phyloP scores from a whole-genome alignment of 2,329 filamentous ascomycete genomes.

The Bimuria novae-zelandiae region DNA sequence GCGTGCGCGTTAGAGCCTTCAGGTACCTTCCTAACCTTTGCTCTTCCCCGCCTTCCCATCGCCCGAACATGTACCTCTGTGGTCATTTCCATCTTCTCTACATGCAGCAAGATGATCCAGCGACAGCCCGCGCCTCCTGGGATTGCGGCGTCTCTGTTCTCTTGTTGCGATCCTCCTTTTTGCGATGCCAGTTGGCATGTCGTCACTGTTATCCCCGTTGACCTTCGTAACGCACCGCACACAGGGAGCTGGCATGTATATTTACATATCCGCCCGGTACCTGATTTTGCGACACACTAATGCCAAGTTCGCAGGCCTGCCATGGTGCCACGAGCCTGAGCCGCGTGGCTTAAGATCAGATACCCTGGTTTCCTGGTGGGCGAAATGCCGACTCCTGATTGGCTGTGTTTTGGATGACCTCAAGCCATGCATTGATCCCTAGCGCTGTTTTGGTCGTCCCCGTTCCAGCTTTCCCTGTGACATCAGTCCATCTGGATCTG shows the following conservation, averaged over 20 bases:
- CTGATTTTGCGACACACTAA: not conserved
- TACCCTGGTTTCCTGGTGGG: slow-evolving; percentile 13
- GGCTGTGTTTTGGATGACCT: slow-evolving; percentile 27
- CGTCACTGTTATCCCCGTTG: not conserved
- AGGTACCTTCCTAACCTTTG: slow-evolving; percentile 15
- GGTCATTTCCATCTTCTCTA: not conserved
- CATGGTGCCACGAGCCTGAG: slow-evolving; percentile 12
- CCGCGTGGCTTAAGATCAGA: slow-evolving; percentile 14
- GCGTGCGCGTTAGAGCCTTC: slow-evolving; percentile 7
- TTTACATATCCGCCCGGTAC: not conserved
- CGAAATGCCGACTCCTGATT: slow-evolving; percentile 16
- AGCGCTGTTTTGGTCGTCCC: not conserved
- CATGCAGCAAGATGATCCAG: not conserved
- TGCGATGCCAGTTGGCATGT: not conserved
- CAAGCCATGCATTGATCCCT: slow-evolving; percentile 13
- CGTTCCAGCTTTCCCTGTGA: slow-evolving; percentile 21
- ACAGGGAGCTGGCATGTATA: not conserved
- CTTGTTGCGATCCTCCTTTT: not conserved
- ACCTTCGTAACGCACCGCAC: not conserved
- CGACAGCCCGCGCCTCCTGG: not conserved
- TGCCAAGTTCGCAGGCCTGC: not conserved
- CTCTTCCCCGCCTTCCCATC: slow-evolving; percentile 7
- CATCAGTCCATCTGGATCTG: slow-evolving; percentile 31
- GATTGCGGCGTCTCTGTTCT: not conserved
- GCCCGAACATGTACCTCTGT: not conserved